Conservation (phyloP, 768 basidiomycete species). For the Boletus subparvulus region DNA sequence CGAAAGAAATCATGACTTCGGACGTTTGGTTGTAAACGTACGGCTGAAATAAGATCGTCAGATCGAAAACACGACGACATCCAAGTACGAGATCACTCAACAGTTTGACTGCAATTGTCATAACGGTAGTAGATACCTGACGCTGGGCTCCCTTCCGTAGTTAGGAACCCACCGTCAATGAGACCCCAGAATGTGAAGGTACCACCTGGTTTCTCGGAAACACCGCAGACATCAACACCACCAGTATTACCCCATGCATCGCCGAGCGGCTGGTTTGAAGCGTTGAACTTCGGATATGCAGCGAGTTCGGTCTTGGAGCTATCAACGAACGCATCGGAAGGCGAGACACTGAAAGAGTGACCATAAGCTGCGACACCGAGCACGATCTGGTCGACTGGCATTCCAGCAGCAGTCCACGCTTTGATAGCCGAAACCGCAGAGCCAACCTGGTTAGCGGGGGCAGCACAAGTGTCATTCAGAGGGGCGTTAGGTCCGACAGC, state of each 20-base stretch:
- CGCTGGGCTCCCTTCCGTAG: constrained; percentile 26
- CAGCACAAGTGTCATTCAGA: constrained; percentile 71
- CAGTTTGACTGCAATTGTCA: constrained; percentile 72
- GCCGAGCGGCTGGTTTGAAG: constrained; percentile 44
- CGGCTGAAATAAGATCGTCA: constrained; percentile 44
- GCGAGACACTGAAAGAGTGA: constrained; percentile 58
- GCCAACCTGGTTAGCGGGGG: constrained; percentile 55
- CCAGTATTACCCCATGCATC: constrained; percentile 54
- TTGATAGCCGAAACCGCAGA: constrained; percentile 73
- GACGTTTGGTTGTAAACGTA: constrained; percentile 60
- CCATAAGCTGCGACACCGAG: constrained; percentile 84
- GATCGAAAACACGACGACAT: neutral
- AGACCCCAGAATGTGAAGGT: constrained; percentile 62
- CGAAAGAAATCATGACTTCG: constrained; percentile 63
- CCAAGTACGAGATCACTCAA: constrained; percentile 33
- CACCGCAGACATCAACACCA: constrained; percentile 56
- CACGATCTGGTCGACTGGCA: constrained; percentile 67
- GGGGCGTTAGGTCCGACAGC: constrained; percentile 80
- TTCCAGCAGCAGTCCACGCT: constrained; percentile 74
- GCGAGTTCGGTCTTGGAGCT: constrained; percentile 38
- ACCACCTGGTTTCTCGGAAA: constrained; percentile 35
- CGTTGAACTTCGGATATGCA: constrained; percentile 51
- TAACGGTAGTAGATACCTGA: constrained; percentile 53
- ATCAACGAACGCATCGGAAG: constrained; percentile 36
- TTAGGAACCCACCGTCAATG: constrained; percentile 54